Evolutionary conservation across 2,329 filamentous ascomycete genomes (phyloP).

Genomic region (Elsinoe batatas): DNA sequence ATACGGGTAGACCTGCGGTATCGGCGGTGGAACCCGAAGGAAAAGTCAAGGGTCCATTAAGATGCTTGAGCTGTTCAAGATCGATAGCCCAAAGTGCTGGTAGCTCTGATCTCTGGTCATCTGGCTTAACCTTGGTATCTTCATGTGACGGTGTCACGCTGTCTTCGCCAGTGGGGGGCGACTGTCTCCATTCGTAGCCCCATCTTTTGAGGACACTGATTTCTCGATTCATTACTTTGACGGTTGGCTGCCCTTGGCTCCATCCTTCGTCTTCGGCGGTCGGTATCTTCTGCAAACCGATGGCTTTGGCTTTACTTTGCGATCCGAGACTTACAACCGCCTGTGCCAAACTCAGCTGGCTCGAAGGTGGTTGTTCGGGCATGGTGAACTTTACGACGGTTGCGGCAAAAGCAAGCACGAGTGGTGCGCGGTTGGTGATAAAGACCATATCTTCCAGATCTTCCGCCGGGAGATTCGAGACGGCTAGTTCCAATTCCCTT

Average conservation of each 20-base stretch:
- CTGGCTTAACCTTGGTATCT: conserved; percentile 4
- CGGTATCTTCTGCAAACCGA: conserved; percentile 57
- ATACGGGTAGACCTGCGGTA: conserved; percentile 54
- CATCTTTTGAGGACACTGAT: conserved; percentile 67
- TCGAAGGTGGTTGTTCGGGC: conserved; percentile 78
- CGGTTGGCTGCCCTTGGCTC: conserved; percentile 63
- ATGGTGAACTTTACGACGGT: conserved; percentile 67
- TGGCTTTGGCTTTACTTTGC: conserved; percentile 60
- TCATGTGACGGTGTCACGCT: neutral
- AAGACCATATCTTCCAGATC: conserved; percentile 49
- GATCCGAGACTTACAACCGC: conserved; percentile 77
- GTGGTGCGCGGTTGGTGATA: conserved; percentile 68
- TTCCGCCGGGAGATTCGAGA: conserved; percentile 46
- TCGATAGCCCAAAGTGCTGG: conserved; percentile 51
- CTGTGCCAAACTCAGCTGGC: conserved; percentile 70
- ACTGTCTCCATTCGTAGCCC: conserved; percentile 54
- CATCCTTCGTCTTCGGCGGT: conserved; percentile 61
- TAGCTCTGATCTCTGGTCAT: conserved; percentile 24
- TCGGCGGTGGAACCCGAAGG: conserved; percentile 18
- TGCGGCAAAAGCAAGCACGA: conserved; percentile 72
- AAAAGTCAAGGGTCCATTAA: conserved; percentile 13
- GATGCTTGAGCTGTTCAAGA: conserved; percentile 43
- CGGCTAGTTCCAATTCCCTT: conserved; percentile 50
- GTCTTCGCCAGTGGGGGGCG: conserved; percentile 8
- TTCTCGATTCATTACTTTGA: conserved; percentile 63